A percentile compares a stretch with the other conserved stretches of the same genome.
Evolutionary conservation across 768 basidiomycete genomes (phyloP).

Genomic region (Lactifluus pinguis): DNA sequence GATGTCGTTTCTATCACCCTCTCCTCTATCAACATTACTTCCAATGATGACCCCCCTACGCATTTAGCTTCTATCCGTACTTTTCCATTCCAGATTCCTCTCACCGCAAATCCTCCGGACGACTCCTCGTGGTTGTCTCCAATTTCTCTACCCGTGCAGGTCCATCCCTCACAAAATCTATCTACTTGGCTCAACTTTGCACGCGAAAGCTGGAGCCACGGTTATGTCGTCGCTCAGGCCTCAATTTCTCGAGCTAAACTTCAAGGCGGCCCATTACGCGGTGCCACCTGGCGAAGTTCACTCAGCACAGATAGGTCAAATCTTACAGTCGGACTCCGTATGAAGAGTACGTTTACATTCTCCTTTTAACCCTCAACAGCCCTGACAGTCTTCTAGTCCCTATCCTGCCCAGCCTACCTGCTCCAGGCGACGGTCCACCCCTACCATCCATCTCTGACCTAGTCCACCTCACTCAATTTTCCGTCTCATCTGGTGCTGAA

Average conservation of each 20-base stretch:
- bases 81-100: slow-evolving; percentile 43
- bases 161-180: slow-evolving; percentile 9
- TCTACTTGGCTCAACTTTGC: slow-evolving; percentile 15
- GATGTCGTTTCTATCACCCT: slow-evolving; percentile 49
- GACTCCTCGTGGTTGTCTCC: slow-evolving; percentile 14
- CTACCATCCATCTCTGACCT: slow-evolving; percentile 52
- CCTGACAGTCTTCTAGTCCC: slow-evolving; percentile 39
- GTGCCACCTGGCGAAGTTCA: slow-evolving; percentile 7
- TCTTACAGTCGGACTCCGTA: slow-evolving; percentile 26
- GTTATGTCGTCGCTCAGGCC: slow-evolving; percentile 1
- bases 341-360: slow-evolving; percentile 40
- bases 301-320: neutral
- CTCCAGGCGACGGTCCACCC: slow-evolving; percentile 40
- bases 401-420: slow-evolving; percentile 54
- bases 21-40: slow-evolving; percentile 40
- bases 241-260: neutral
- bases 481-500: slow-evolving; percentile 29
- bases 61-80: slow-evolving; percentile 41
- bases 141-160: slow-evolving; percentile 9
- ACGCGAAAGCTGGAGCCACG: slow-evolving; percentile 11
- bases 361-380: slow-evolving; percentile 5
- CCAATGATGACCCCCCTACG: slow-evolving; percentile 31
- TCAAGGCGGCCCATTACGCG: neutral
- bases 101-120: slow-evolving; percentile 13
- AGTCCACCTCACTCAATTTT: slow-evolving; percentile 51